Conservation (phyloP, 176 grass and related monocot species). For the Miscanthus lutarioriparius region DNA sequence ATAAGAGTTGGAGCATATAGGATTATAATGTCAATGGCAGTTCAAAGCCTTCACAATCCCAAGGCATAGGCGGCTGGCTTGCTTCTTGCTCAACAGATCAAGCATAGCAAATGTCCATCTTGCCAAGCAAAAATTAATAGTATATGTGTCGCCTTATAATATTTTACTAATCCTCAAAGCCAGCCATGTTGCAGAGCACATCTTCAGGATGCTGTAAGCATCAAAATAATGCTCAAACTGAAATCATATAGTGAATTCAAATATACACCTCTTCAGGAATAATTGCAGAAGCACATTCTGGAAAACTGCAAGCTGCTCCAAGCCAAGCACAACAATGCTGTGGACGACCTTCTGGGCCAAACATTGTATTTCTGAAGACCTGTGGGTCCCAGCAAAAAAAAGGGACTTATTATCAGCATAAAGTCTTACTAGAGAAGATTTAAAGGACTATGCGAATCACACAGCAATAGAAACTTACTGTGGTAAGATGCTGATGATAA, state of each 20-base stretch:
- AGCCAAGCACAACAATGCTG: conserved; percentile 99
- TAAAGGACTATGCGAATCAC: conserved; percentile 10
- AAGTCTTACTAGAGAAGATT: conserved; percentile 29
- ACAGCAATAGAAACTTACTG: conserved; percentile 54
- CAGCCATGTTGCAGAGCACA: conserved; percentile 16
- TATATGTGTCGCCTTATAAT: conserved; percentile 13
- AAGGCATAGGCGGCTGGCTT: not conserved
- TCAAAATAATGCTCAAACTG: conserved; percentile 16
- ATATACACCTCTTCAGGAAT: conserved; percentile 84
- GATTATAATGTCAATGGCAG: conserved; percentile 26
- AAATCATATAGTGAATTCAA: conserved; percentile 26
- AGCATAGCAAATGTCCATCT: conserved; percentile 12
- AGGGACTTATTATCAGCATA: conserved; percentile 29
- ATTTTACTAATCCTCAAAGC: conserved; percentile 14
- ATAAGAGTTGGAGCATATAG: not conserved
- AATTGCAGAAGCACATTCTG: conserved; percentile 94
- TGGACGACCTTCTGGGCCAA: conserved; percentile 94
- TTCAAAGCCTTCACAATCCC: conserved; percentile 4
- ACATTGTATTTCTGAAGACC: conserved; percentile 99
- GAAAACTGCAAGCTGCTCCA: conserved; percentile 96
- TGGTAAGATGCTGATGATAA: conserved; percentile 99
- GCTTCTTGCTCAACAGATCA: not conserved
- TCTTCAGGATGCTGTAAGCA: conserved; percentile 13
- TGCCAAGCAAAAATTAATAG: conserved; percentile 10
- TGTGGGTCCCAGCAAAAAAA: conserved; percentile 46